Evolutionary conservation across 176 grass and related monocot genomes (phyloP).

Genomic region (Oryza glaberrima): DNA sequence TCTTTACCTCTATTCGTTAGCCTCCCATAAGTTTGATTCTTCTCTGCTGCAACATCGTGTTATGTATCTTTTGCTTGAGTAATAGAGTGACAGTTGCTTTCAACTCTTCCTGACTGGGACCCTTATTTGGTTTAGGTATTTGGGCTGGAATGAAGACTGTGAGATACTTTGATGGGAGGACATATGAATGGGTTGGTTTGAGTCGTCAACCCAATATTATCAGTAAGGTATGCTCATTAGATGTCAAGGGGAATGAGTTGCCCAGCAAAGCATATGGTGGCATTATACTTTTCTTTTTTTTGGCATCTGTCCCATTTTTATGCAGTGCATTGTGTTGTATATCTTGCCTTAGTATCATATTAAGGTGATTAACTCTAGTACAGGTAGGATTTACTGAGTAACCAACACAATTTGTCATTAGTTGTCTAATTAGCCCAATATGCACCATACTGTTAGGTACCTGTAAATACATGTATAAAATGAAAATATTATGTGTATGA

Average conservation of each 20-base stretch:
- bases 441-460: not conserved
- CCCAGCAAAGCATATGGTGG: slow-evolving; percentile 3
- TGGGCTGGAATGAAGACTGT: slow-evolving; percentile 98
- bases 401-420: not conserved
- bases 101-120: not conserved
- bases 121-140: slow-evolving; percentile 76
- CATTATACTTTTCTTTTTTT: not conserved
- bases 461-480: not conserved
- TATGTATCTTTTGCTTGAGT: slow-evolving; percentile 24
- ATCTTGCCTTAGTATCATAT: slow-evolving; percentile 24
- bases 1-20: slow-evolving; percentile 10
- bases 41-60: slow-evolving; percentile 2
- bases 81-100: slow-evolving; percentile 1
- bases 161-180: slow-evolving; percentile 95
- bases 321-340: slow-evolving; percentile 25
- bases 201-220: slow-evolving; percentile 98
- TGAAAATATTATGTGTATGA: not conserved
- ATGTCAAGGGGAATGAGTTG: slow-evolving; percentile 26
- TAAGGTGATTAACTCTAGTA: slow-evolving; percentile 4
- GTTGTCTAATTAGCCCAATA: not conserved
- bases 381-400: slow-evolving; percentile 30
- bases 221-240: slow-evolving; percentile 72
- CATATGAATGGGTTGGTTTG: slow-evolving; percentile 96
- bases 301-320: not conserved
- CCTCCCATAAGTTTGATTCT: not conserved